phyloP scores from a whole-genome alignment of 148 eudicot genomes.

The Hydrangea macrophylla region DNA sequence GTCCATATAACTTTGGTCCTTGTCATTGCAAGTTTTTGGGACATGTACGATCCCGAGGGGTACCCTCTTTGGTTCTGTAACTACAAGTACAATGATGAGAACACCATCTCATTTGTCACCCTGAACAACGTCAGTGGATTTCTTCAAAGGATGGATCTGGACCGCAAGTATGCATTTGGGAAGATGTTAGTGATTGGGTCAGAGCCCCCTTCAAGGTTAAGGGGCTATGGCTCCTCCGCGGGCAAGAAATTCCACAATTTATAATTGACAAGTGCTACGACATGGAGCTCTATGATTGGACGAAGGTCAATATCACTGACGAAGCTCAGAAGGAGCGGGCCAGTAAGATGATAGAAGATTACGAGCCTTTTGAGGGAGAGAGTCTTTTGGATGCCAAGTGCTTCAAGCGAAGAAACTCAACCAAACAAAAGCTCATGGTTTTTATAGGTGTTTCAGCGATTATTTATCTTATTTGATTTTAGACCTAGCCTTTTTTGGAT shows the following conservation, averaged over 20 bases:
- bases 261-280: constrained; percentile 9
- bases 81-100: constrained; percentile 8
- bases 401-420: background rate
- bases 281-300: constrained; percentile 13
- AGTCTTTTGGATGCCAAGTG: constrained; percentile 11
- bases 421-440: background rate
- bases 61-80: too few species aligned
- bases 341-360: constrained; percentile 9
- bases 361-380: constrained; percentile 10
- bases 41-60: constrained; percentile 11
- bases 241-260: constrained; percentile 9
- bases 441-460: too few species aligned
- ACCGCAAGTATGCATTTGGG: constrained; percentile 11
- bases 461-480: too few species aligned
- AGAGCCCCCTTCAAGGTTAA: constrained; percentile 12
- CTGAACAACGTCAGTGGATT: constrained; percentile 10
- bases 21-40: constrained; percentile 7
- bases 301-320: background rate
- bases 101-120: constrained; percentile 4
- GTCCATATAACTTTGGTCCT: too few species aligned
- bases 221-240: constrained; percentile 11
- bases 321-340: constrained; percentile 10
- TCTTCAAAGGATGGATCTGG: constrained; percentile 9
- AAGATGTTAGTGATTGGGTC: constrained; percentile 14
- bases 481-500: too few species aligned